phyloP scores from a whole-genome alignment of 1,284 basidiomycete genomes.

The Papiliotrema nemorosa region DNA sequence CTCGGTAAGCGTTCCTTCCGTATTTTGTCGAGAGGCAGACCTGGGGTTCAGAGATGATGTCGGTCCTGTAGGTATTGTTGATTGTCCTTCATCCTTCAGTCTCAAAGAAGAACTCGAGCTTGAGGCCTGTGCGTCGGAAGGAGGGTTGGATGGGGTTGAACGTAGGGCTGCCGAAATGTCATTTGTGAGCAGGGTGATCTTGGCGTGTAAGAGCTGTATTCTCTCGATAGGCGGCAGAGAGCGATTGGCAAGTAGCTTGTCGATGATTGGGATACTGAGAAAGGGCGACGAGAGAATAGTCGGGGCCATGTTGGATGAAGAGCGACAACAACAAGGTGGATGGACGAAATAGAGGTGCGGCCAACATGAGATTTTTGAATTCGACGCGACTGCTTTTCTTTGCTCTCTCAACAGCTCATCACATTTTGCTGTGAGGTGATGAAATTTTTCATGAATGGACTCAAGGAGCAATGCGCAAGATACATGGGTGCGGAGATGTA shows the following conservation, averaged over 20 bases:
- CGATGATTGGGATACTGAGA: conserved; percentile 17
- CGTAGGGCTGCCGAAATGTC: background rate
- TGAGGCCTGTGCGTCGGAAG: background rate
- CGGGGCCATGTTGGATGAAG: conserved; percentile 17
- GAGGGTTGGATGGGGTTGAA: background rate
- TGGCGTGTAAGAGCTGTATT: conserved; percentile 32
- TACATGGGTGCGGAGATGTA: background rate
- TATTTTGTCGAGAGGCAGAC: background rate
- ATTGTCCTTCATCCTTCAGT: background rate
- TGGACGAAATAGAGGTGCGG: too few species aligned
- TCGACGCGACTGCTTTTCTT: too few species aligned
- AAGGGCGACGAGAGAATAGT: conserved; percentile 24
- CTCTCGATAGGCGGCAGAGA: conserved; percentile 10
- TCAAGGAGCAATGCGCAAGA: background rate
- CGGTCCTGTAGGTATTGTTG: background rate
- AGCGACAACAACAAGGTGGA: too few species aligned
- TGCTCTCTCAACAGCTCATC: too few species aligned
- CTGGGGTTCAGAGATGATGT: background rate
- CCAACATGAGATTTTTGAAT: too few species aligned
- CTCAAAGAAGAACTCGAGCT: background rate
- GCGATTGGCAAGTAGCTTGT: conserved; percentile 13
- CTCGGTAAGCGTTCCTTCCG: conserved; percentile 6
- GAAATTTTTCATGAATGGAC: background rate
- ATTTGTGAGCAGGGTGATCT: conserved; percentile 24
- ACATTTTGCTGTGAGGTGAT: too few species aligned